A percentile compares a stretch with the other conserved stretches of the same genome.
Evolutionary conservation across 208 protist genomes (phyloP).

Genomic region (Crithidia expoeki): DNA sequence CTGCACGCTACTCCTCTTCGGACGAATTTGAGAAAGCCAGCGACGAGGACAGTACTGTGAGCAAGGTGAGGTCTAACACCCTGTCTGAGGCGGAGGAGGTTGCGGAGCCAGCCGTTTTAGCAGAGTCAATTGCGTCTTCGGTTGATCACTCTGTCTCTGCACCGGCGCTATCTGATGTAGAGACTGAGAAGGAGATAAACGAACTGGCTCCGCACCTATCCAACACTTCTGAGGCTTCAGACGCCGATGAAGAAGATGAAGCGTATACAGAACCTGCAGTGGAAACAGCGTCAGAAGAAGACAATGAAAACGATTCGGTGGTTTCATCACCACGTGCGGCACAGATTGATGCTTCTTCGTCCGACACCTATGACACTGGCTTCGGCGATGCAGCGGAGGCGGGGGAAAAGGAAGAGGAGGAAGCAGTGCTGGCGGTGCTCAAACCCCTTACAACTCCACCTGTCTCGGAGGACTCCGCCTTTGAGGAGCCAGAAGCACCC

Average conservation of each 20-base stretch:
- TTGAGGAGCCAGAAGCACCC: neutral
- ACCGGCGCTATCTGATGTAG: neutral
- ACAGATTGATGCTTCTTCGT: neutral
- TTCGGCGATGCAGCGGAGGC: neutral
- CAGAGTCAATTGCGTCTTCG: neutral
- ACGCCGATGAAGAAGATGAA: neutral
- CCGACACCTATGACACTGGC: constrained; percentile 8
- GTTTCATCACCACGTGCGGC: neutral
- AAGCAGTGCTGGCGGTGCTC: neutral
- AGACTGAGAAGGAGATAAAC: neutral
- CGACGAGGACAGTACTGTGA: neutral
- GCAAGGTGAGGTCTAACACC: neutral
- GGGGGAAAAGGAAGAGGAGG: neutral
- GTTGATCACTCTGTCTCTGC: neutral
- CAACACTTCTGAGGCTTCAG: neutral
- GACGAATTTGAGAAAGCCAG: constrained; percentile 1
- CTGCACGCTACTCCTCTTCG: neutral
- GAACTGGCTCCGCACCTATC: neutral
- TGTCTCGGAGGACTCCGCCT: neutral
- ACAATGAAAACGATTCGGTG: neutral
- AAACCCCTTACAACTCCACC: neutral
- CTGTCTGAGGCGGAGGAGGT: neutral
- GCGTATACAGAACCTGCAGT: neutral
- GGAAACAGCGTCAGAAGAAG: neutral
- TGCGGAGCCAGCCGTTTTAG: neutral